phyloP scores from a whole-genome alignment of 768 basidiomycete genomes.

The Suillus clintonianus region DNA sequence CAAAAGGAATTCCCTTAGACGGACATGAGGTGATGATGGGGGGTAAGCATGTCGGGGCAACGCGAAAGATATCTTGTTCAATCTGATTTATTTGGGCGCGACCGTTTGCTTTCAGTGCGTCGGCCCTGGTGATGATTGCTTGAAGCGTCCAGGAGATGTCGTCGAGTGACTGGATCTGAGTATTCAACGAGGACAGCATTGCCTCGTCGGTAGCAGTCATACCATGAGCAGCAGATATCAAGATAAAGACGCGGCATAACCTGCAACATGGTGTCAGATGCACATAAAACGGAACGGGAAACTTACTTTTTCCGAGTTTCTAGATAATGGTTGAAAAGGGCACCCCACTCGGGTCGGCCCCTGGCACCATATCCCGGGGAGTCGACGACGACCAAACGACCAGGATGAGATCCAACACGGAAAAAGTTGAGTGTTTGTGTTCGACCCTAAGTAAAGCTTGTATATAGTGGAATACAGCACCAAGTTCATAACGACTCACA shows the following conservation, averaged over 20 bases:
- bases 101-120: conserved; percentile 45
- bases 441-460: conserved; percentile 50
- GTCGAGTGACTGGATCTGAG: conserved; percentile 30
- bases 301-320: conserved; percentile 61
- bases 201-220: conserved; percentile 54
- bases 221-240: conserved; percentile 69
- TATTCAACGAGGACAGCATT: conserved; percentile 59
- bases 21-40: conserved; percentile 59
- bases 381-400: conserved; percentile 70
- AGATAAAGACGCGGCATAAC: conserved; percentile 67
- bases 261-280: conserved; percentile 34
- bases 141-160: conserved; percentile 61
- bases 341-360: conserved; percentile 77
- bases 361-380: conserved; percentile 79
- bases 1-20: conserved; percentile 52
- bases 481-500: conserved; percentile 39
- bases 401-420: conserved; percentile 55
- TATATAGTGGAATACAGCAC: background rate
- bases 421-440: conserved; percentile 75
- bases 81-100: conserved; percentile 42
- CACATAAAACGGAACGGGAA: background rate
- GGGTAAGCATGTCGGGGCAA: conserved; percentile 61
- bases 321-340: conserved; percentile 66
- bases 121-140: conserved; percentile 72
- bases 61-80: conserved; percentile 51